Percentiles rank a stretch among this genome's conserved stretches.
Conservation (phyloP, 2,329 filamentous ascomycete genomes). For the Aspergillus pseudonomiae region DNA sequence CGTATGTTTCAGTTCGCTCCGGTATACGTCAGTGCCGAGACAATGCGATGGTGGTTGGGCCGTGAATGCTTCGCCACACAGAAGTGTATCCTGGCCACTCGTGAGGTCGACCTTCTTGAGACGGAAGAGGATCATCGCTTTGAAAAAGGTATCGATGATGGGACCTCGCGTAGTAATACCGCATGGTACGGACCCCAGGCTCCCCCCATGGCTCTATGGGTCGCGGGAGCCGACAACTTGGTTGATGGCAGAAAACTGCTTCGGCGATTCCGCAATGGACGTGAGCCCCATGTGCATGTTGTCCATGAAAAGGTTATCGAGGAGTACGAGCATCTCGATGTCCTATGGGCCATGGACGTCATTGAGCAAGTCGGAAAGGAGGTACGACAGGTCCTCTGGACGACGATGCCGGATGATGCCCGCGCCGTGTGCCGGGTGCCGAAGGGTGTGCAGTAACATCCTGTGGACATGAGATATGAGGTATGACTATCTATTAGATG, state of each 20-base stretch:
- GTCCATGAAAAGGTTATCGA: constrained; percentile 83
- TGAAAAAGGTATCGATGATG: constrained; percentile 20
- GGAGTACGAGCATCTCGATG: constrained; percentile 90
- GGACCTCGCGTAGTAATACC: constrained; percentile 40
- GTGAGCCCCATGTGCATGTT: constrained; percentile 78
- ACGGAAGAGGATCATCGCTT: constrained; percentile 40
- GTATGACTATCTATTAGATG: neutral
- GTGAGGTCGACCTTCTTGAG: constrained; percentile 69
- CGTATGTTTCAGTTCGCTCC: constrained; percentile 92
- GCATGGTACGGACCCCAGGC: constrained; percentile 82
- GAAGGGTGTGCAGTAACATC: constrained; percentile 14
- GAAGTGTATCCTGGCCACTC: constrained; percentile 82
- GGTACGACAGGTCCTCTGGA: constrained; percentile 81
- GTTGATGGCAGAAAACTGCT: constrained; percentile 80
- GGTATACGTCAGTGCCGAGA: constrained; percentile 85
- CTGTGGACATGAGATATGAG: constrained; percentile 1
- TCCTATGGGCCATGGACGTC: constrained; percentile 91
- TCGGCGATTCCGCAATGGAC: constrained; percentile 70
- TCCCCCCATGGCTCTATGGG: constrained; percentile 86
- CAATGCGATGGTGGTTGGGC: constrained; percentile 95
- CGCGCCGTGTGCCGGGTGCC: constrained; percentile 66
- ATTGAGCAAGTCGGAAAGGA: constrained; percentile 81
- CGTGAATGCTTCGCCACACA: constrained; percentile 82
- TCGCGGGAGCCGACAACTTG: constrained; percentile 78
- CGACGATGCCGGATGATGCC: constrained; percentile 63